Conservation (phyloP, 306 rosid species). For the Dryas octopetala region DNA sequence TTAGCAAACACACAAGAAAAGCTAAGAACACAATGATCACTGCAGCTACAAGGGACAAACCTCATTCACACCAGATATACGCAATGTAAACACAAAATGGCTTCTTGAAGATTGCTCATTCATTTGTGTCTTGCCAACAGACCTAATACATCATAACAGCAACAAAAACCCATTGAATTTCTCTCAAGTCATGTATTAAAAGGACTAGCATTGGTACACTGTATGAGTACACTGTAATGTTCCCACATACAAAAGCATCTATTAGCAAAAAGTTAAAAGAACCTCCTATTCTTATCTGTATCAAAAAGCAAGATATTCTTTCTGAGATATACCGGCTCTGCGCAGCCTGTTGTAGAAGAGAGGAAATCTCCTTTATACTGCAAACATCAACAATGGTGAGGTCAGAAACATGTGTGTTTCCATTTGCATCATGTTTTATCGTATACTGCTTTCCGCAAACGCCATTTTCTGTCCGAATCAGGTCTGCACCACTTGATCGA, state of each 20-base stretch:
- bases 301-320: no score
- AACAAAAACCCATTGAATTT: slow-evolving; percentile 1
- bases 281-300: no score
- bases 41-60: slow-evolving; percentile 30
- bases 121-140: slow-evolving; percentile 96
- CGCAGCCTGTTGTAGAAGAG: slow-evolving; percentile 85
- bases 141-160: slow-evolving; percentile 46
- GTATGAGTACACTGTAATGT: not conserved
- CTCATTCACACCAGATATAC: slow-evolving; percentile 85
- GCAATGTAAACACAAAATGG: slow-evolving; percentile 89
- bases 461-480: slow-evolving; percentile 52
- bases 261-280: no score
- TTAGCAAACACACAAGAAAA: not conserved
- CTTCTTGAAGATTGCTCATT: slow-evolving; percentile 97
- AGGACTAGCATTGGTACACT: no score
- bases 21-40: not conserved
- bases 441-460: slow-evolving; percentile 73
- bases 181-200: not conserved
- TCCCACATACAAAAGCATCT: no score
- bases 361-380: slow-evolving; percentile 78
- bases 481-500: slow-evolving; percentile 54
- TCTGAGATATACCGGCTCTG: slow-evolving; percentile 61
- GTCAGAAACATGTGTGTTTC: slow-evolving; percentile 82
- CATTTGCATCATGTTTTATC: slow-evolving; percentile 86
- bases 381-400: slow-evolving; percentile 77